Percentiles rank a stretch among this genome's conserved stretches.
These are phyloP conservation scores for Candida koratica DNA, from an alignment of 805 yeast species.

Conservation along the genomic window DNA sequence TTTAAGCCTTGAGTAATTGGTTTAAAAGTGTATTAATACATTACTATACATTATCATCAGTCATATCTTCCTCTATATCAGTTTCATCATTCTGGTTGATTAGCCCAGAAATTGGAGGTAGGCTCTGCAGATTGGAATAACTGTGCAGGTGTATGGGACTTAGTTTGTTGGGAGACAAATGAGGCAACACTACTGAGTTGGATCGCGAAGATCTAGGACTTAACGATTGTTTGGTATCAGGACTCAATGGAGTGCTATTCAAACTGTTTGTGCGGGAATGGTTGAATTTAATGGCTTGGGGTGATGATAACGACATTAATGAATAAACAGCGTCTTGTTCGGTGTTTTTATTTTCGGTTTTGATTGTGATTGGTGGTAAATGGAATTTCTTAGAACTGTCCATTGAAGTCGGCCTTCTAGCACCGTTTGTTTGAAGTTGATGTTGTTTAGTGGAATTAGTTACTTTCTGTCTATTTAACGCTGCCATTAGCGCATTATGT, in stretches of 20 bases:
- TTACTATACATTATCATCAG: constrained; percentile 20
- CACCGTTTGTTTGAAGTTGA: constrained; percentile 2
- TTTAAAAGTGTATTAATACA: no score
- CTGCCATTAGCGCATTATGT: constrained; percentile 42
- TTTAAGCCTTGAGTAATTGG: no score
- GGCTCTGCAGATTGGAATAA: constrained; percentile 7
- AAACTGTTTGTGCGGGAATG: constrained; percentile 30
- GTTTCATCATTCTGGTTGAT: constrained; percentile 29
- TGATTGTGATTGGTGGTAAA: constrained; percentile 30
- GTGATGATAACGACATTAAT: constrained; percentile 53
- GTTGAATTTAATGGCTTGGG: constrained; percentile 31
- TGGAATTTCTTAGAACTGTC: constrained; percentile 14
- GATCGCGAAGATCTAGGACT: constrained; percentile 21
- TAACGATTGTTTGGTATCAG: constrained; percentile 6
- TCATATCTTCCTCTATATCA: constrained; percentile 30
- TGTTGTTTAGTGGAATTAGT: constrained; percentile 6
- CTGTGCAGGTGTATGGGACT: constrained; percentile 5
- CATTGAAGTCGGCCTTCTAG: constrained; percentile 18
- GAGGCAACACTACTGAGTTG: constrained; percentile 20
- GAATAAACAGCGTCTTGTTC: constrained; percentile 57
- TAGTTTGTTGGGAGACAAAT: constrained; percentile 3
- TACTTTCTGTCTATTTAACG: constrained; percentile 14
- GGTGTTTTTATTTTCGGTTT: constrained; percentile 19
- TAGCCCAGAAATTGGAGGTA: constrained; percentile 32
- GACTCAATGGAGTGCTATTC: constrained; percentile 1